Evolutionary conservation across 2,329 filamentous ascomycete species (phyloP).

Genomic region (Epichloe sp.): DNA sequence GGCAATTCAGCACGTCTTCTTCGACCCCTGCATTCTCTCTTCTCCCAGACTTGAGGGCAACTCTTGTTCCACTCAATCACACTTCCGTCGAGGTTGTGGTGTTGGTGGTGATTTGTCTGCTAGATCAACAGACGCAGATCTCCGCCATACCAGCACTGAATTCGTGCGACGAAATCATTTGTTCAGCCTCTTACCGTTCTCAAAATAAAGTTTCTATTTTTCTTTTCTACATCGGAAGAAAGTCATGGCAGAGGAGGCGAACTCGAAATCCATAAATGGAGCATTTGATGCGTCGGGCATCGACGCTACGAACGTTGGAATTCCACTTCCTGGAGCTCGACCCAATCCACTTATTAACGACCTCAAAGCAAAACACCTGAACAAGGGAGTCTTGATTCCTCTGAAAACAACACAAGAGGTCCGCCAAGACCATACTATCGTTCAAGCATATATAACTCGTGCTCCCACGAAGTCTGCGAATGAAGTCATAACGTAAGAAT

Average conservation of each 20-base stretch:
- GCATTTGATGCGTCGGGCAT: neutral
- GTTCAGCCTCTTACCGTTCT: neutral
- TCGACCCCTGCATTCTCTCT: too few species aligned
- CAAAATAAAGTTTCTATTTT: neutral
- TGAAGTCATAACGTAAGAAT: constrained; percentile 53
- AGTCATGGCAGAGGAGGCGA: constrained; percentile 2
- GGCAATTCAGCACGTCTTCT: neutral
- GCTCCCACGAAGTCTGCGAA: constrained; percentile 61
- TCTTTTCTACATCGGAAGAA: neutral
- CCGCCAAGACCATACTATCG: constrained; percentile 42
- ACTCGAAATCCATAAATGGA: neutral
- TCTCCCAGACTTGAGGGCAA: neutral
- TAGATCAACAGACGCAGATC: neutral
- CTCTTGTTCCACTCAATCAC: neutral
- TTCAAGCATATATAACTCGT: constrained; percentile 57
- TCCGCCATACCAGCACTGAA: neutral
- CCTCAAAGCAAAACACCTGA: constrained; percentile 21
- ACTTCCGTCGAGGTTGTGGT: neutral
- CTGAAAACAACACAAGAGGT: constrained; percentile 53
- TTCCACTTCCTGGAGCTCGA: constrained; percentile 8
- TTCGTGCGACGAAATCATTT: neutral
- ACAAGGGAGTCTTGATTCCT: constrained; percentile 41
- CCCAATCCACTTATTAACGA: constrained; percentile 26
- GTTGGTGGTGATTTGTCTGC: neutral
- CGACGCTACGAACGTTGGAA: neutral